A percentile compares a stretch with the other conserved stretches of the same genome.
Evolutionary conservation across 306 rosid species (phyloP).

Genomic region (Betula pendula): DNA sequence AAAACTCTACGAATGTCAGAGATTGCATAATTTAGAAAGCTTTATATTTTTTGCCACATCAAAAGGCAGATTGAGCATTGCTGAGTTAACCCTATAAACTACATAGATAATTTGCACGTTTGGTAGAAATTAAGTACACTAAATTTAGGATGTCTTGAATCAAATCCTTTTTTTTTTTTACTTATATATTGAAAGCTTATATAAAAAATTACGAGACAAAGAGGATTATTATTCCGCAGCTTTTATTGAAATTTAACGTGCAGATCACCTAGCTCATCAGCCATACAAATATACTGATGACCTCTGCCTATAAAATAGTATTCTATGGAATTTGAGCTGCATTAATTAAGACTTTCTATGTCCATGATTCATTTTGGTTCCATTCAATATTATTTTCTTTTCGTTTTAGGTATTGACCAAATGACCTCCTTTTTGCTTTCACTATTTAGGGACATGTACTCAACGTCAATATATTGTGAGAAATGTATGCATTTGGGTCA

Average conservation of each 20-base stretch:
- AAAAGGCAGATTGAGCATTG: too few species aligned
- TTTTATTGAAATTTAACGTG: conserved; percentile 21
- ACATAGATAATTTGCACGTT: too few species aligned
- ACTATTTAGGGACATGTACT: conserved; percentile 33
- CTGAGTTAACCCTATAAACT: too few species aligned
- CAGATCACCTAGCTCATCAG: conserved; percentile 10
- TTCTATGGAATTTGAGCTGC: conserved; percentile 32
- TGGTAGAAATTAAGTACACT: too few species aligned
- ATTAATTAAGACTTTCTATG: conserved; percentile 35
- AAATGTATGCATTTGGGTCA: conserved; percentile 50
- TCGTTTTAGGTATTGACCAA: conserved; percentile 80
- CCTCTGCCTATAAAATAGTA: conserved; percentile 25
- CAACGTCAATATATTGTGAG: conserved; percentile 47
- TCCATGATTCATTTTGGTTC: conserved; percentile 28
- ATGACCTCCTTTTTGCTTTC: conserved; percentile 33
- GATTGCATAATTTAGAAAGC: too few species aligned
- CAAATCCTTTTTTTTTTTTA: too few species aligned
- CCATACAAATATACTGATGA: conserved; percentile 22
- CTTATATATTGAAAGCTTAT: too few species aligned
- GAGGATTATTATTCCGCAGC: conserved; percentile 15
- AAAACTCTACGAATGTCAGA: too few species aligned
- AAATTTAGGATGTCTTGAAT: too few species aligned
- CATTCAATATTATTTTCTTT: conserved; percentile 36
- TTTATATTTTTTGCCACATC: too few species aligned
- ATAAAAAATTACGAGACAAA: not conserved